phyloP scores from a whole-genome alignment of 306 rosid species.

The Vigna mungo region DNA sequence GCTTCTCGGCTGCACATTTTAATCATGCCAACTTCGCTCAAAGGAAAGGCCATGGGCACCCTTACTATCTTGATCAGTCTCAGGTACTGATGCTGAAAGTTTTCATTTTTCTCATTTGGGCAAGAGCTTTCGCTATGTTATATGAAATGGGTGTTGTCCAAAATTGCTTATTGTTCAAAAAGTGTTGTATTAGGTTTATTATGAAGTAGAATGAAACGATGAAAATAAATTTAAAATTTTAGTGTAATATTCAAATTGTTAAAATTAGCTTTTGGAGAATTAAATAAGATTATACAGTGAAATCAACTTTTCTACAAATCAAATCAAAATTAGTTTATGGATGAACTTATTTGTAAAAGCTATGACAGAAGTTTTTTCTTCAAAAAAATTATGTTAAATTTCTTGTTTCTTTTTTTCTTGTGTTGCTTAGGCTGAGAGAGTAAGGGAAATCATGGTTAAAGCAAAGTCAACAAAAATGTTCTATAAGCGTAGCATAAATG shows the following conservation, averaged over 20 bases:
- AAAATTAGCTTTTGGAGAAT: background rate
- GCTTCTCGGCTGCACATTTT: slow-evolving; percentile 83
- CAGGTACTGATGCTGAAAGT: slow-evolving; percentile 58
- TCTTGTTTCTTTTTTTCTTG: background rate
- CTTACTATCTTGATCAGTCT: slow-evolving; percentile 80
- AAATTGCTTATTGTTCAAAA: background rate
- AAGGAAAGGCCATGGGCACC: slow-evolving; percentile 25
- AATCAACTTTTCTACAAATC: background rate
- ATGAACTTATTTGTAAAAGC: background rate
- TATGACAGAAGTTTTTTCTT: background rate
- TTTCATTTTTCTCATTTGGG: background rate
- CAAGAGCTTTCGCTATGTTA: background rate
- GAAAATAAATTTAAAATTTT: background rate
- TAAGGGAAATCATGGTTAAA: background rate
- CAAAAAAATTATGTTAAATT: background rate
- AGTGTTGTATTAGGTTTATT: background rate
- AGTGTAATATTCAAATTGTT: background rate
- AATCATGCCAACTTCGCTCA: slow-evolving; percentile 87
- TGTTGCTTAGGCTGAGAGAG: slow-evolving; percentile 20
- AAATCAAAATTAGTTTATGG: background rate
- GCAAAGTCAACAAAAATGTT: background rate
- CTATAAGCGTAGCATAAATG: background rate
- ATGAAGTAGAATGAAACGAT: background rate
- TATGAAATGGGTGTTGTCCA: background rate
- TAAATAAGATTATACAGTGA: background rate